Conservation (phyloP, 352 stramenopile species). For the Phytophthora uliginosa region DNA sequence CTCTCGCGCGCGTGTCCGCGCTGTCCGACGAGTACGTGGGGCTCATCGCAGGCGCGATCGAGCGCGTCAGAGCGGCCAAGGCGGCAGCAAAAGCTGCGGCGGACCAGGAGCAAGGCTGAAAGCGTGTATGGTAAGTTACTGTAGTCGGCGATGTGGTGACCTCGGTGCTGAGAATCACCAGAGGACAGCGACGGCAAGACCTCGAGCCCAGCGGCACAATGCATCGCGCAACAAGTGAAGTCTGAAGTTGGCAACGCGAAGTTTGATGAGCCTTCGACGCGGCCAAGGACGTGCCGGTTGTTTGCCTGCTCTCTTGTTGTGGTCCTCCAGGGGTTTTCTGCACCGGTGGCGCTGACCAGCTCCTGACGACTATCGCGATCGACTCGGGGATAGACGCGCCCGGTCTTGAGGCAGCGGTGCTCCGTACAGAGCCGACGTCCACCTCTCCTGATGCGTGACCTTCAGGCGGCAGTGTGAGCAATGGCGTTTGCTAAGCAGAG, state of each 20-base stretch:
- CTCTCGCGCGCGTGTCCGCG: conserved; percentile 29
- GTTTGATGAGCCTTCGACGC: too few species aligned
- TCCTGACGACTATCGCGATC: conserved; percentile 31
- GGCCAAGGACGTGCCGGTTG: background rate
- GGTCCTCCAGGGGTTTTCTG: conserved; percentile 16
- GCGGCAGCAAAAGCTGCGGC: conserved; percentile 18
- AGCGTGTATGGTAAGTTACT: conserved; percentile 9
- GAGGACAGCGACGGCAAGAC: conserved; percentile 1
- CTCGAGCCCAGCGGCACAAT: background rate
- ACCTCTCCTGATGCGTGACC: conserved; percentile 22
- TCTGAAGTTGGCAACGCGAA: conserved; percentile 34
- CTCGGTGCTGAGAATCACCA: background rate
- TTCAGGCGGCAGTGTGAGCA: background rate
- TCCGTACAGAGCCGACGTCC: background rate
- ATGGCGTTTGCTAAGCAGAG: conserved; percentile 6
- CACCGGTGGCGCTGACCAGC: background rate
- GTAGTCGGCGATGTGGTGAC: background rate
- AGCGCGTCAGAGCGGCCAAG: conserved; percentile 19
- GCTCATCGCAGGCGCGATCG: conserved; percentile 36
- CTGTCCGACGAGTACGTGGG: conserved; percentile 33
- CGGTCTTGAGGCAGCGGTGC: conserved; percentile 22
- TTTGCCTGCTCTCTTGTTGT: conserved; percentile 15
- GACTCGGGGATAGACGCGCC: conserved; percentile 14
- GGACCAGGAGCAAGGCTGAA: conserved; percentile 16
- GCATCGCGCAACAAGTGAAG: conserved; percentile 1